Percentiles rank a stretch among this genome's conserved stretches.
Conservation (phyloP, 257 asterid genomes). For the Petunia axillaris region DNA sequence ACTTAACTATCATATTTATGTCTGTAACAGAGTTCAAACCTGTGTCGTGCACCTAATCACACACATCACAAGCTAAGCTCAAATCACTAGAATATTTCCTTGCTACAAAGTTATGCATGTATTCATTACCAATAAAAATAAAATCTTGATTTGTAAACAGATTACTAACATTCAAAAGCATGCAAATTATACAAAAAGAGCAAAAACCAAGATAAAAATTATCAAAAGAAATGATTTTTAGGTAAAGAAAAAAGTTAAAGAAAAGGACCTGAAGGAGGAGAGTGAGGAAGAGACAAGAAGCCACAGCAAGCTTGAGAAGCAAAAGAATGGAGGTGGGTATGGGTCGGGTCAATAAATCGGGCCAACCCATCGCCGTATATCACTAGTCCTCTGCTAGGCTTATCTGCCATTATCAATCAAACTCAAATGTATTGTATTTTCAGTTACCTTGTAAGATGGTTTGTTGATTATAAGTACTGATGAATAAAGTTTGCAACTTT, state of each 20-base stretch:
- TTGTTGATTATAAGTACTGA: not conserved
- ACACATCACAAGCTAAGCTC: not conserved
- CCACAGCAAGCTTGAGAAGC: conserved; percentile 78
- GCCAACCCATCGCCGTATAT: conserved; percentile 83
- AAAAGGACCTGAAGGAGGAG: conserved; percentile 65
- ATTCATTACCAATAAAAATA: not conserved
- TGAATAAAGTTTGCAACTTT: not conserved
- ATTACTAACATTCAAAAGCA: not conserved
- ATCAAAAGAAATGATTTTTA: not conserved
- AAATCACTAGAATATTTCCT: not conserved
- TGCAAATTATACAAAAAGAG: not conserved
- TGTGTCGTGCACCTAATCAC: too few relatives aligned
- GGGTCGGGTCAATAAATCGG: conserved; percentile 59
- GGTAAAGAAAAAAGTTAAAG: not conserved
- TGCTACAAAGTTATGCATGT: not conserved
- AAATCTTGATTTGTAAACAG: not conserved
- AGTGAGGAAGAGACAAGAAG: conserved; percentile 69
- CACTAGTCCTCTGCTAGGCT: conserved; percentile 82
- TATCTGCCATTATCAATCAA: conserved; percentile 59
- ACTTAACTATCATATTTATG: too few relatives aligned
- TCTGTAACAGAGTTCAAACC: too few relatives aligned
- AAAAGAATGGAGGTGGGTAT: conserved; percentile 65
- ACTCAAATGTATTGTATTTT: conserved; percentile 26
- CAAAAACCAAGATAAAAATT: not conserved
- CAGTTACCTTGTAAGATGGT: not conserved